phyloP scores from a whole-genome alignment of 768 basidiomycete genomes.

The Sutorius australiensis region DNA sequence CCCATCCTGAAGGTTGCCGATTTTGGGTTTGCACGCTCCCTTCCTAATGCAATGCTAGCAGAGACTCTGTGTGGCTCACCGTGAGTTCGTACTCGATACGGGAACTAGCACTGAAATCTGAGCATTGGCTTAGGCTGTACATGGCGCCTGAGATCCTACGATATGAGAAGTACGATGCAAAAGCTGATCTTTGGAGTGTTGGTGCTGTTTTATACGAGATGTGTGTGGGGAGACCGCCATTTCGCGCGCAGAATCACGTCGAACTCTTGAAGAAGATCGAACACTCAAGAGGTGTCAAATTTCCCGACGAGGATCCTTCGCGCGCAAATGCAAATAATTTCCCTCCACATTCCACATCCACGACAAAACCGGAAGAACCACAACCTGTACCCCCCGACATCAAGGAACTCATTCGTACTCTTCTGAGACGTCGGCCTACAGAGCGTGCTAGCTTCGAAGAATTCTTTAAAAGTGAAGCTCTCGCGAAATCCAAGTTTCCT shows the following conservation, averaged over 20 bases:
- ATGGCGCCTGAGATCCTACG: constrained; percentile 99
- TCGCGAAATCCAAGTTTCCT: constrained; percentile 75
- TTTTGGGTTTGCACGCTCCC: constrained; percentile 93
- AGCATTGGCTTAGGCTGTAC: constrained; percentile 59
- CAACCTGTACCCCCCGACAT: constrained; percentile 71
- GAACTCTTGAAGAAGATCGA: constrained; percentile 94
- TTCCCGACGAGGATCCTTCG: constrained; percentile 82
- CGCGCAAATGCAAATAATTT: constrained; percentile 37
- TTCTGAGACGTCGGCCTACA: constrained; percentile 79
- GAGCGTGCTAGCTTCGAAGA: constrained; percentile 89
- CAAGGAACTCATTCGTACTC: constrained; percentile 79
- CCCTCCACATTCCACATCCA: constrained; percentile 12
- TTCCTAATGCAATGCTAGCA: constrained; percentile 91
- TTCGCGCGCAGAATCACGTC: constrained; percentile 93
- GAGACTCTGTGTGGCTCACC: constrained; percentile 98
- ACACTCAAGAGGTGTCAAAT: constrained; percentile 84
- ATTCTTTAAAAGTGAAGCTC: constrained; percentile 80
- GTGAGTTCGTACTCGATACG: constrained; percentile 43
- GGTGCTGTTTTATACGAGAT: constrained; percentile 97
- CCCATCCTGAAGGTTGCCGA: constrained; percentile 97
- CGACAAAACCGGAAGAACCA: constrained; percentile 42
- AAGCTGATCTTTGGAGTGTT: constrained; percentile 97
- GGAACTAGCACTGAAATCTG: neutral
- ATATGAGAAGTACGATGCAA: constrained; percentile 97
- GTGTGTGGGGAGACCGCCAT: constrained; percentile 89